Conservation (phyloP, 2,329 filamentous ascomycete species). For the Ceratocystis cubensis region DNA sequence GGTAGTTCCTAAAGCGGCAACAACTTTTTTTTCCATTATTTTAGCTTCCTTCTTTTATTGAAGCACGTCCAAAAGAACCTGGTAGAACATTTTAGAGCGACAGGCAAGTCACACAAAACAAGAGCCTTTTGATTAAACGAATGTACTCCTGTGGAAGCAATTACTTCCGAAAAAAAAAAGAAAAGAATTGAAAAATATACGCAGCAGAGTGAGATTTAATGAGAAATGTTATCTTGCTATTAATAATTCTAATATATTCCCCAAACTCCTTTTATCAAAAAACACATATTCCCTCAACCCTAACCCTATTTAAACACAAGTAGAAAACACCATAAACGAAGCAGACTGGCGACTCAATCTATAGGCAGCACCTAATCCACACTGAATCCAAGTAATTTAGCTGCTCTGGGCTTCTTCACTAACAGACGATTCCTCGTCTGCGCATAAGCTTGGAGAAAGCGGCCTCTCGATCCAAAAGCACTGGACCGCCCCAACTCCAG, state of each 20-base stretch:
- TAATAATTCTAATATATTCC: no score
- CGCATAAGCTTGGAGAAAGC: slow-evolving; percentile 8
- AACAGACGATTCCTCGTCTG: slow-evolving; percentile 25
- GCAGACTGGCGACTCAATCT: neutral
- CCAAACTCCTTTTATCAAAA: neutral
- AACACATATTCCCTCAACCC: neutral
- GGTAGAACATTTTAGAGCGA: neutral
- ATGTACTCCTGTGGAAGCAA: no score
- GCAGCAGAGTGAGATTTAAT: neutral
- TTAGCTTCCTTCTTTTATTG: slow-evolving; percentile 6
- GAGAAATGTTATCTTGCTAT: neutral
- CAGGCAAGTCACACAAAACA: neutral
- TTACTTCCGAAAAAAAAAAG: neutral
- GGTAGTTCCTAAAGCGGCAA: slow-evolving; percentile 15
- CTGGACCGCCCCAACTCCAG: slow-evolving; percentile 45
- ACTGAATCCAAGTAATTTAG: neutral
- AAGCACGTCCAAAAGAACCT: slow-evolving; percentile 2
- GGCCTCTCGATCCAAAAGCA: slow-evolving; percentile 41
- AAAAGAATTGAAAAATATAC: neutral
- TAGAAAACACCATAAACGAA: neutral
- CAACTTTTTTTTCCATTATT: neutral
- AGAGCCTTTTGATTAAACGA: no score
- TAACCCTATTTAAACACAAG: no score
- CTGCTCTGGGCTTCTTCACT: neutral
- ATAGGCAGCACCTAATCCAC: no score